Conservation (phyloP, 1,139 yeast genomes). For the Debaryomyces subglobosus region DNA sequence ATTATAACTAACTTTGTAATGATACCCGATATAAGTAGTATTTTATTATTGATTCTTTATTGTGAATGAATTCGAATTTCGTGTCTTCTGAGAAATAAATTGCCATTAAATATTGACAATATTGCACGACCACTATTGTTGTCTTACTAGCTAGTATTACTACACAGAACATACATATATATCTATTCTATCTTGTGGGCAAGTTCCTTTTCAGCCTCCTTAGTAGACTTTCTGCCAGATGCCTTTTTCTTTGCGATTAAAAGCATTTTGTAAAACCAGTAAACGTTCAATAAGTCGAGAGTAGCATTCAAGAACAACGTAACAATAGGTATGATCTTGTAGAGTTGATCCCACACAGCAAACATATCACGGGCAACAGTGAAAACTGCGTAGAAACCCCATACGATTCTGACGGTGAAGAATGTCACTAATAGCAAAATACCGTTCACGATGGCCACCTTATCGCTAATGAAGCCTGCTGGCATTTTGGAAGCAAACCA, state of each 20-base stretch:
- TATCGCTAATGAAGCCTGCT: conserved; percentile 53
- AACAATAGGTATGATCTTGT: conserved; percentile 32
- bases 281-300: conserved; percentile 69
- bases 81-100: conserved; percentile 9
- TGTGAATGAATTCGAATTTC: conserved; percentile 3
- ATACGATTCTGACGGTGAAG: conserved; percentile 75
- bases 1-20: conserved; percentile 1
- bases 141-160: background rate
- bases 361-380: conserved; percentile 58
- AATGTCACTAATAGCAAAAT: conserved; percentile 66
- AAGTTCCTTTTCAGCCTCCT: conserved; percentile 22
- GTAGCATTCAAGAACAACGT: conserved; percentile 65
- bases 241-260: conserved; percentile 62
- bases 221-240: conserved; percentile 25
- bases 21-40: background rate
- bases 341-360: conserved; percentile 32
- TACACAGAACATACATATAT: background rate
- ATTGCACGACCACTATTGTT: conserved; percentile 3
- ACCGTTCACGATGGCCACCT: conserved; percentile 67
- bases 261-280: conserved; percentile 86
- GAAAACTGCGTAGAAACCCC: conserved; percentile 82
- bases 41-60: conserved; percentile 2
- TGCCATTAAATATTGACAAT: conserved; percentile 7
- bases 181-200: conserved; percentile 26
- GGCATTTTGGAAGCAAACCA: conserved; percentile 88